Conservation (phyloP, 345 rosid species). For the Gossypium ekmanianum region DNA sequence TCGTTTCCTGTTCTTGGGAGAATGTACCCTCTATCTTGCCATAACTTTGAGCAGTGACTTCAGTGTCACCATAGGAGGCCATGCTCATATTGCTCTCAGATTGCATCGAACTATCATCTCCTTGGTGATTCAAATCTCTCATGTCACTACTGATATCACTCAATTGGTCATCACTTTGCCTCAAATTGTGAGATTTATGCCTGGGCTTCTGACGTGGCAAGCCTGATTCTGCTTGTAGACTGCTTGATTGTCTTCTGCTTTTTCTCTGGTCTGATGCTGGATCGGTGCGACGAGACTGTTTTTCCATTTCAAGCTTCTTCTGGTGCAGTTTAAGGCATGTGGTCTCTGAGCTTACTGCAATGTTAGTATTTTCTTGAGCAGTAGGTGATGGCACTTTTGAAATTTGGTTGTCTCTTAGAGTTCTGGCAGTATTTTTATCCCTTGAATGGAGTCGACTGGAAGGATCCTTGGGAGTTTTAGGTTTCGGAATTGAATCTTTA, state of each 20-base stretch:
- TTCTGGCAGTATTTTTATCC: conserved; percentile 32
- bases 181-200: conserved; percentile 31
- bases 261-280: conserved; percentile 43
- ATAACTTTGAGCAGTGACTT: conserved; percentile 52
- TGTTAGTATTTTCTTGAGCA: conserved; percentile 29
- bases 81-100: conserved; percentile 55
- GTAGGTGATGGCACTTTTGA: conserved; percentile 31
- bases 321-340: conserved; percentile 46
- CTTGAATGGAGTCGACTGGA: conserved; percentile 26
- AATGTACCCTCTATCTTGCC: conserved; percentile 28
- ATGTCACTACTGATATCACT: conserved; percentile 43
- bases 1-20: conserved; percentile 32
- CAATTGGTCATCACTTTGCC: conserved; percentile 38
- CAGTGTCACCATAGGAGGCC: conserved; percentile 52
- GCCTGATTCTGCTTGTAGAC: conserved; percentile 44
- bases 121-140: conserved; percentile 45
- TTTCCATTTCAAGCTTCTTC: conserved; percentile 47
- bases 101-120: conserved; percentile 36
- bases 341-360: conserved; percentile 40
- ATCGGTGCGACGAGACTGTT: conserved; percentile 33
- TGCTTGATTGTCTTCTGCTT: conserved; percentile 39
- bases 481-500: conserved; percentile 45
- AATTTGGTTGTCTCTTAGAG: conserved; percentile 29
- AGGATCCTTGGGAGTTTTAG: conserved; percentile 30
- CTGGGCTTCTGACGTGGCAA: conserved; percentile 38